Percentiles rank a stretch among this genome's conserved stretches.
These are phyloP conservation scores for Colletotrichum truncatum DNA, from an alignment of 2,329 filamentous ascomycete species.

Conservation along the genomic window DNA sequence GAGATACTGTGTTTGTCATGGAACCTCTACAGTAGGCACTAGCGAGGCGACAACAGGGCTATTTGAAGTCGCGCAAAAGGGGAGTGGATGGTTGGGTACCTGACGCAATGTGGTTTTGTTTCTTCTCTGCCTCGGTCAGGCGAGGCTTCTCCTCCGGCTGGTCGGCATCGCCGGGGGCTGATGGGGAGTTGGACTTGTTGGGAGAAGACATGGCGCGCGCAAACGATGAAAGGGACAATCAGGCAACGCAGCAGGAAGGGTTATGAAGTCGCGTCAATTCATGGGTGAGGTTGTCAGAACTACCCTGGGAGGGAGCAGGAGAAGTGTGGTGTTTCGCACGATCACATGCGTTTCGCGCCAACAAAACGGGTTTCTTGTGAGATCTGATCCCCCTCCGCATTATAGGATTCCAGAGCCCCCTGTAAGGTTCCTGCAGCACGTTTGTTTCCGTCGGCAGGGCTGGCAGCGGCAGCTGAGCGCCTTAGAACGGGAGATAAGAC, in stretches of 20 bases:
- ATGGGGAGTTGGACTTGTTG: constrained; percentile 30
- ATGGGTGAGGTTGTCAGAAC: neutral
- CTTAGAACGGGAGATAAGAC: constrained; percentile 12
- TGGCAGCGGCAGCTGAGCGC: constrained; percentile 10
- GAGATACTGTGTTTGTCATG: neutral
- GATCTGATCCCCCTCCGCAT: constrained; percentile 16
- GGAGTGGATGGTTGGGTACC: constrained; percentile 45
- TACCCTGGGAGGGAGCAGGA: neutral
- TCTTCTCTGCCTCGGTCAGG: constrained; percentile 63
- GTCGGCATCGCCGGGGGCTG: constrained; percentile 18
- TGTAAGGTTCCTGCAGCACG: constrained; percentile 30
- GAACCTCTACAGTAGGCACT: neutral
- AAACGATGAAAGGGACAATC: neutral
- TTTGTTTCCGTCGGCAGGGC: constrained; percentile 24
- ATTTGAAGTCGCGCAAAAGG: neutral
- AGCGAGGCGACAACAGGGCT: neutral
- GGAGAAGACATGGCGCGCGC: constrained; percentile 27
- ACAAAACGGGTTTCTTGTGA: neutral
- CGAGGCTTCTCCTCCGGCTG: constrained; percentile 57
- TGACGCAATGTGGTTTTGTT: constrained; percentile 64
- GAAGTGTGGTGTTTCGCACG: constrained; percentile 13
- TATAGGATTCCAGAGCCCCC: constrained; percentile 13
- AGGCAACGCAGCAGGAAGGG: neutral
- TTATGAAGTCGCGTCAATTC: neutral
- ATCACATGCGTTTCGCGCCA: constrained; percentile 26